A percentile compares a stretch with the other conserved stretches of the same genome.
Evolutionary conservation across 345 rosid species (phyloP).

Genomic region (Salix caprea): DNA sequence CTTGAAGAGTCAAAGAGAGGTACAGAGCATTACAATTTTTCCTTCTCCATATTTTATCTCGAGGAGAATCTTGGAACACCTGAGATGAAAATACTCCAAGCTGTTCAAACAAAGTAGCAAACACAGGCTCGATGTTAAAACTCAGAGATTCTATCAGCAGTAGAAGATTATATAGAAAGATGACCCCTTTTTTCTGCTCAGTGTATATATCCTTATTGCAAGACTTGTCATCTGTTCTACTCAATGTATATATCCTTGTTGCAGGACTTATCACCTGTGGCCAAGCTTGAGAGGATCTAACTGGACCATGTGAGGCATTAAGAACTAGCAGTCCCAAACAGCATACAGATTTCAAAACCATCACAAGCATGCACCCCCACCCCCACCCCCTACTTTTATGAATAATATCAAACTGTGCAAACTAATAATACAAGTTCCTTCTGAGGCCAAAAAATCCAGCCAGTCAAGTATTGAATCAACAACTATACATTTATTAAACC

Average conservation of each 20-base stretch:
- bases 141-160: background rate
- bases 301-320: background rate
- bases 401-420: background rate
- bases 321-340: background rate
- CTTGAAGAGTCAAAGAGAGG: constrained; percentile 9
- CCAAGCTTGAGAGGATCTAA: background rate
- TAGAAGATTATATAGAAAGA: background rate
- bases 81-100: constrained; percentile 97
- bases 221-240: background rate
- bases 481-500: background rate
- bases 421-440: background rate
- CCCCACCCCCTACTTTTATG: background rate
- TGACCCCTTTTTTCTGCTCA: background rate
- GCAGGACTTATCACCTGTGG: background rate
- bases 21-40: constrained; percentile 53
- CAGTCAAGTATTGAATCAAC: background rate
- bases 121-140: constrained; percentile 3
- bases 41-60: constrained; percentile 67
- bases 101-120: constrained; percentile 43
- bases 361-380: background rate
- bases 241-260: background rate
- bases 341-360: background rate
- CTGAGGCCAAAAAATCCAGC: background rate
- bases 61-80: constrained; percentile 88
- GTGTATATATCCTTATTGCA: background rate